Percentiles rank a stretch among this genome's conserved stretches.
phyloP scores from a whole-genome alignment of 305 asterid species.

The Plantago coronopus region DNA sequence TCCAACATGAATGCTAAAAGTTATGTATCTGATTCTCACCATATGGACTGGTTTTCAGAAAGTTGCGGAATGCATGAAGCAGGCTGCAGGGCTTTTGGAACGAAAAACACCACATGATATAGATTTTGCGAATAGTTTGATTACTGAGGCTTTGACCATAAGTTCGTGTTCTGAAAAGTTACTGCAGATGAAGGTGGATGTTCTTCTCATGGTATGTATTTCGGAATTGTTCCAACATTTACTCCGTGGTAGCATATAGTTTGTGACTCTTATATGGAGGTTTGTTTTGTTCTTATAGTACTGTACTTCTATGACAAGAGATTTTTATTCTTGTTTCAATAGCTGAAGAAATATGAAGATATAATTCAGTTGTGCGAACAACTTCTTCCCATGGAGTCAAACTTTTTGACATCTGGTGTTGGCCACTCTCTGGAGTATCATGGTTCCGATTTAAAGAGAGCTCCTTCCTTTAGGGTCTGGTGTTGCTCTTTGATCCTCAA shows the following conservation, averaged over 20 bases:
- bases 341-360: conserved; percentile 84
- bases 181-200: conserved; percentile 79
- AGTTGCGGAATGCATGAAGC: conserved; percentile 60
- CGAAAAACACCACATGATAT: conserved; percentile 50
- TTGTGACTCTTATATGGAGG: conserved; percentile 8
- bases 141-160: conserved; percentile 69
- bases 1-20: conserved; percentile 7
- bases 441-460: conserved; percentile 42
- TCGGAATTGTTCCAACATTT: conserved; percentile 14
- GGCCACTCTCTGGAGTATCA: conserved; percentile 34
- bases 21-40: conserved; percentile 18
- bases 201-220: conserved; percentile 74
- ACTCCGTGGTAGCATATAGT: not conserved
- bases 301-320: conserved; percentile 19
- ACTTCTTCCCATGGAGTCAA: conserved; percentile 46
- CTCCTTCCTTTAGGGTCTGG: conserved; percentile 60
- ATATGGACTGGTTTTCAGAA: conserved; percentile 46
- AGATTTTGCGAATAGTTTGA: conserved; percentile 55
- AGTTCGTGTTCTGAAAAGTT: conserved; percentile 67
- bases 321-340: conserved; percentile 30
- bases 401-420: conserved; percentile 32
- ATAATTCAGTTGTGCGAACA: conserved; percentile 68
- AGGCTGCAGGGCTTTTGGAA: conserved; percentile 53
- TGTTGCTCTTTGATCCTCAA: conserved; percentile 58
- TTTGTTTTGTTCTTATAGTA: conserved; percentile 8